Conservation (phyloP, 441 rosid genomes). For the Cnidoscolus chayamansa region DNA sequence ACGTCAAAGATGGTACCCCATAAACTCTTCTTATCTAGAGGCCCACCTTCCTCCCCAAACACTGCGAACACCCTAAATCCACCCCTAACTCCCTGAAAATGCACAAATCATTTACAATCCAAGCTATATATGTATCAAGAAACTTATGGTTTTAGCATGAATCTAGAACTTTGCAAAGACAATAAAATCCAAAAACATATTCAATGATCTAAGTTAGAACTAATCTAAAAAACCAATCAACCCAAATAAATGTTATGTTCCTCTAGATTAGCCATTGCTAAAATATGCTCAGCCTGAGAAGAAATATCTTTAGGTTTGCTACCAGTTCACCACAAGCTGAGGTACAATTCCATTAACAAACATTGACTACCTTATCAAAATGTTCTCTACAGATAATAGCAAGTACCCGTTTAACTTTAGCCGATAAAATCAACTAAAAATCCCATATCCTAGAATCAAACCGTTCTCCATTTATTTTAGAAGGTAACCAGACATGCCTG, state of each 20-base stretch:
- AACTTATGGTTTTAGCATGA: neutral
- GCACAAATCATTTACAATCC: conserved; percentile 6
- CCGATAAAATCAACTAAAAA: neutral
- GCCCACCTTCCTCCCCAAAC: conserved; percentile 62
- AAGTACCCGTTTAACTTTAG: neutral
- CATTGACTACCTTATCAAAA: neutral
- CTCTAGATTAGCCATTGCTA: neutral
- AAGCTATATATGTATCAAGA: neutral
- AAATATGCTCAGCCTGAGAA: neutral
- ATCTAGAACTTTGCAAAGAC: neutral
- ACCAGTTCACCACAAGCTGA: neutral
- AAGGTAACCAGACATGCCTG: conserved; percentile 7
- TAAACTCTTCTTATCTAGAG: conserved; percentile 60
- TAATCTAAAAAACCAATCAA: conserved; percentile 7
- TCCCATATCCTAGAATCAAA: neutral
- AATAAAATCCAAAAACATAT: neutral
- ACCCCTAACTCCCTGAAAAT: conserved; percentile 54
- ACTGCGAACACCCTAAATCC: conserved; percentile 72
- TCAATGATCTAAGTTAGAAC: conserved; percentile 11
- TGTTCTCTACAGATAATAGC: neutral
- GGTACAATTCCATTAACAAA: neutral
- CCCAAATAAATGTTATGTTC: neutral
- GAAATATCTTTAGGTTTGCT: neutral
- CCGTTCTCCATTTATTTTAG: conserved; percentile 5
- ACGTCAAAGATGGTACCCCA: conserved; percentile 81